Percentiles rank a stretch among this genome's conserved stretches.
Evolutionary conservation across 371 early-diverging fungal genomes (phyloP).

Genomic region (Chytridium lagenaria): DNA sequence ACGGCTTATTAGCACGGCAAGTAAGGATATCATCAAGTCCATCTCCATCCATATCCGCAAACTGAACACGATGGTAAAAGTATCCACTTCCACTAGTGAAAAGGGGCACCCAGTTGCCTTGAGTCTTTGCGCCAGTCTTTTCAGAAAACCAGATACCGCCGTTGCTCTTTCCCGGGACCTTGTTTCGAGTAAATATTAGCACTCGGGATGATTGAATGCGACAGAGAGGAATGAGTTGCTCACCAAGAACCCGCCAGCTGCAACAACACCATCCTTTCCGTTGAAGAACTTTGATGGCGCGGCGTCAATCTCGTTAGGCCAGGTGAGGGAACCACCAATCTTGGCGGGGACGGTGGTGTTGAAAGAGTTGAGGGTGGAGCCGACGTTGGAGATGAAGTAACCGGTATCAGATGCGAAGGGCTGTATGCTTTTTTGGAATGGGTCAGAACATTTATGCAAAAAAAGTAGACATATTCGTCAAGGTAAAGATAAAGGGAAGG

Average conservation of each 20-base stretch:
- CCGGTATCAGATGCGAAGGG: slow-evolving; percentile 3
- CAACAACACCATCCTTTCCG: slow-evolving; percentile 20
- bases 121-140: slow-evolving; percentile 15
- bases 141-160: slow-evolving; percentile 30
- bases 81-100: slow-evolving; percentile 13
- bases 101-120: slow-evolving; percentile 8
- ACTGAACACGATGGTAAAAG: slow-evolving; percentile 34
- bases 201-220: no score
- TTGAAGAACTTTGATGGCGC: slow-evolving; percentile 24
- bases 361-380: slow-evolving; percentile 4
- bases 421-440: no score
- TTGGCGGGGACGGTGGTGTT: slow-evolving; percentile 16
- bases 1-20: slow-evolving; percentile 33
- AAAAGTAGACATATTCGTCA: neutral
- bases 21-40: slow-evolving; percentile 29
- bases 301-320: slow-evolving; percentile 32
- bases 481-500: no score
- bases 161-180: slow-evolving; percentile 23
- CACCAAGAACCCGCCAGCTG: slow-evolving; percentile 30
- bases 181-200: no score
- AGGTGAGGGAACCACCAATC: slow-evolving; percentile 30
- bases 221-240: no score
- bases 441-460: neutral
- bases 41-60: slow-evolving; percentile 30
- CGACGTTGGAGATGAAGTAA: slow-evolving; percentile 31